Conservation (phyloP, 768 basidiomycete species). For the Mrakia gelida region DNA sequence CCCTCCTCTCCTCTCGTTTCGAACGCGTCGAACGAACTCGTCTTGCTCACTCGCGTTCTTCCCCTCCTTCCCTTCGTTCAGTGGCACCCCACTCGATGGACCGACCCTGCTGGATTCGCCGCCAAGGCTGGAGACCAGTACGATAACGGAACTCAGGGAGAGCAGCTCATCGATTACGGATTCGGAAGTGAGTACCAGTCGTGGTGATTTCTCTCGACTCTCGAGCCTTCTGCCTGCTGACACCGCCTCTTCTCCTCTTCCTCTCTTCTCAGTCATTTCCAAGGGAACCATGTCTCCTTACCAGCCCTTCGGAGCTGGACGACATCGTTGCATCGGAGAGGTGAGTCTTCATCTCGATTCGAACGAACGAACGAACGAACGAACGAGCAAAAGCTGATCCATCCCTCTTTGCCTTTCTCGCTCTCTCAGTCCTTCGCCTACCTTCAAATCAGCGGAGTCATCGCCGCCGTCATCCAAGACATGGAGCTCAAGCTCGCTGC, state of each 20-base stretch:
- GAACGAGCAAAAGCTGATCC: too few species aligned
- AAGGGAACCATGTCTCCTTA: slow-evolving; percentile 96
- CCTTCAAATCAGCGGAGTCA: slow-evolving; percentile 79
- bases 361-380: too few species aligned
- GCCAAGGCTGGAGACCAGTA: slow-evolving; percentile 73
- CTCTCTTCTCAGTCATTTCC: slow-evolving; percentile 31
- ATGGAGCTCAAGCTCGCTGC: slow-evolving; percentile 66
- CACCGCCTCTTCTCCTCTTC: too few species aligned
- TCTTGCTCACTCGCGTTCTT: background rate
- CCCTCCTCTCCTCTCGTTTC: too few species aligned
- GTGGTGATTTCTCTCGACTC: too few species aligned
- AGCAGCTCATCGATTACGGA: slow-evolving; percentile 75
- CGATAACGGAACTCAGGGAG: slow-evolving; percentile 49
- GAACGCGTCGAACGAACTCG: background rate
- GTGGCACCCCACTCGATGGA: slow-evolving; percentile 84
- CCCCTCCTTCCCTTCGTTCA: slow-evolving; percentile 19
- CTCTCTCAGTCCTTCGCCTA: slow-evolving; percentile 71
- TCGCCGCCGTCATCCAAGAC: slow-evolving; percentile 70
- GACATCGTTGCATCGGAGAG: slow-evolving; percentile 92
- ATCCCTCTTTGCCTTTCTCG: slow-evolving; percentile 18
- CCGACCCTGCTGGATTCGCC: slow-evolving; percentile 74
- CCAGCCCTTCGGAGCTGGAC: slow-evolving; percentile 95
- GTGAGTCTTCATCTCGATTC: slow-evolving; percentile 49
- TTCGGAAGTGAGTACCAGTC: slow-evolving; percentile 61
- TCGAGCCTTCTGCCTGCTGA: too few species aligned